A percentile compares a stretch with the other conserved stretches of the same genome.
Evolutionary conservation across 2,329 filamentous ascomycete genomes (phyloP).

Genomic region (Biscogniauxia mediterranea): DNA sequence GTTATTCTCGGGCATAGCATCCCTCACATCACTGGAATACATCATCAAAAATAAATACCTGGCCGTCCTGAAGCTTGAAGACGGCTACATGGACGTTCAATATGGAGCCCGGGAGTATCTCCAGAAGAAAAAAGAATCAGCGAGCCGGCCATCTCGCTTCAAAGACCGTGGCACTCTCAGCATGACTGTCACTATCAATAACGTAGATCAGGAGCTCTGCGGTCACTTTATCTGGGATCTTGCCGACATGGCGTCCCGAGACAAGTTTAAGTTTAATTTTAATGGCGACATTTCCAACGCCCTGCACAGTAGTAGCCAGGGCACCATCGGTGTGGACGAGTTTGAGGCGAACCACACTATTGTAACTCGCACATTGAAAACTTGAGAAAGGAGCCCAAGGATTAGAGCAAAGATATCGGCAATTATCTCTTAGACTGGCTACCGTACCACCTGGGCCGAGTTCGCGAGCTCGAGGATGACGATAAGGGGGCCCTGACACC

Average conservation of each 20-base stretch:
- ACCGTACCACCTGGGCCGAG: slow-evolving; percentile 18
- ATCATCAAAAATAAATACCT: slow-evolving; percentile 27
- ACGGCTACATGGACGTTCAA: slow-evolving; percentile 15
- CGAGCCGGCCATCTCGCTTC: slow-evolving; percentile 3
- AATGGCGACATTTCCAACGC: slow-evolving; percentile 13
- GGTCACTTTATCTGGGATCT: slow-evolving; percentile 29
- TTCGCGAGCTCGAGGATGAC: slow-evolving; percentile 17
- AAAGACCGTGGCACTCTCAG: slow-evolving; percentile 23
- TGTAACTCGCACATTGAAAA: slow-evolving; percentile 19
- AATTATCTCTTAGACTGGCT: slow-evolving; percentile 20
- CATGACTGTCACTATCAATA: slow-evolving; percentile 29
- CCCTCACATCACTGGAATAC: slow-evolving; percentile 18
- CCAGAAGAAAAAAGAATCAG: slow-evolving; percentile 11
- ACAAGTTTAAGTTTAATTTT: slow-evolving; percentile 27
- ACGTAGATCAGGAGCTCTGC: slow-evolving; percentile 26
- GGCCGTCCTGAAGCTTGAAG: slow-evolving; percentile 21
- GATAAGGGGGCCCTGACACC: slow-evolving; percentile 15
- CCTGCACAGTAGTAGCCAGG: slow-evolving; percentile 8
- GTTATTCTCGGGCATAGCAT: slow-evolving; percentile 22
- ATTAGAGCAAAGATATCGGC: slow-evolving; percentile 18
- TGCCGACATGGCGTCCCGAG: slow-evolving; percentile 24
- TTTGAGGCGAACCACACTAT: slow-evolving; percentile 27
- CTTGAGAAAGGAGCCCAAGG: slow-evolving; percentile 7
- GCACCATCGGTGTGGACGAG: slow-evolving; percentile 22
- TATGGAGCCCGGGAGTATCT: slow-evolving; percentile 20